A percentile compares a stretch with the other conserved stretches of the same genome.
phyloP scores from a whole-genome alignment of 306 rosid genomes.

The Prunus kanzakura region DNA sequence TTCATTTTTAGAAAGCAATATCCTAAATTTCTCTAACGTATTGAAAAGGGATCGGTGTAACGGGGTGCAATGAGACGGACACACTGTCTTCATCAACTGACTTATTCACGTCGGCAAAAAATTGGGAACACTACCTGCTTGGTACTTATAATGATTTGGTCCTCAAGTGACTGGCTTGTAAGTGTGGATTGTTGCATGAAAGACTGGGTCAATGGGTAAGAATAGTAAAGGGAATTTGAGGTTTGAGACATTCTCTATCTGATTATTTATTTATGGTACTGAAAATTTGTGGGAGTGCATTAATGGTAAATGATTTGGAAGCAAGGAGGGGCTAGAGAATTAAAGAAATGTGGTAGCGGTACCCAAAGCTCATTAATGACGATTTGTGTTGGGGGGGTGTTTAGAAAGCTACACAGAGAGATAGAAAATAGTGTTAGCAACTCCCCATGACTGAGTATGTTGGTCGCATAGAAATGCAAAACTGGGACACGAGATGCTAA shows the following conservation, averaged over 20 bases:
- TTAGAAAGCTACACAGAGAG: neutral
- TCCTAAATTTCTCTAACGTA: too few relatives aligned
- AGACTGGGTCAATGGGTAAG: neutral
- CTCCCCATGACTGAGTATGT: conserved; percentile 51
- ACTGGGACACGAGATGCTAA: neutral
- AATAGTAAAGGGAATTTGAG: neutral
- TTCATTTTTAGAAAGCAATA: neutral
- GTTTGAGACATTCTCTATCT: neutral
- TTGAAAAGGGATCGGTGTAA: rapidly evolving
- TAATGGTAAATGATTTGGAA: conserved; percentile 14
- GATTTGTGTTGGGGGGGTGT: too few relatives aligned
- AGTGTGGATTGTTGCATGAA: neutral
- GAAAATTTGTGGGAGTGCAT: neutral
- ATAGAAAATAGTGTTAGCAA: conserved; percentile 2
- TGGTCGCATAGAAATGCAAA: conserved; percentile 41
- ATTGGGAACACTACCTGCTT: too few relatives aligned
- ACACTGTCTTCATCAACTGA: too few relatives aligned
- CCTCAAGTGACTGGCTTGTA: neutral
- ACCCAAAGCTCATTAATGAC: neutral
- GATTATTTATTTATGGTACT: neutral
- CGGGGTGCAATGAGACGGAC: too few relatives aligned
- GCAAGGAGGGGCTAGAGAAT: neutral
- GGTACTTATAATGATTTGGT: too few relatives aligned
- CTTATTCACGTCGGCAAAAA: too few relatives aligned
- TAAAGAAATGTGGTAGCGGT: neutral